These are phyloP conservation scores for Phytophthora citricola DNA, from an alignment of 352 stramenopile species.

Conservation along the genomic window DNA sequence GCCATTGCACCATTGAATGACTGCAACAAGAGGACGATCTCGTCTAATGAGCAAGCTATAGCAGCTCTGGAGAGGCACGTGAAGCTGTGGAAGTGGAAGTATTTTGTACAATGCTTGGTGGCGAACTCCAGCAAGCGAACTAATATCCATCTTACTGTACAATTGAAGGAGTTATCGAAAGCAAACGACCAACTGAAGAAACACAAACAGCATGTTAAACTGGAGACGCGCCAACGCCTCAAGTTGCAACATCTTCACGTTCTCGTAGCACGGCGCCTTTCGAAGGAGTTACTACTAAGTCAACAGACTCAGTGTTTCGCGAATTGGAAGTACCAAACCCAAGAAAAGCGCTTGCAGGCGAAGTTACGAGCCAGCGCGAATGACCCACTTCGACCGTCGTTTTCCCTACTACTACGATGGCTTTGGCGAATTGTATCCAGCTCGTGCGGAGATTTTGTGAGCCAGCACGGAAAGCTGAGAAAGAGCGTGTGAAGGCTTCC, in stretches of 20 bases:
- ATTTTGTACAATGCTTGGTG: conserved; percentile 26
- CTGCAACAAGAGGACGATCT: background rate
- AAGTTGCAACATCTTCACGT: conserved; percentile 19
- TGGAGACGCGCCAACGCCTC: conserved; percentile 23
- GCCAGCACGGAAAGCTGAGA: conserved; percentile 19
- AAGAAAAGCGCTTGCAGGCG: conserved; percentile 9
- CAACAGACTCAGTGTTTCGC: conserved; percentile 24
- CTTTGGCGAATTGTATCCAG: conserved; percentile 53
- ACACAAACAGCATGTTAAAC: conserved; percentile 19
- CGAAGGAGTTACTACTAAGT: conserved; percentile 18
- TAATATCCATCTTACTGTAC: background rate
- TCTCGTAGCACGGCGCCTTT: conserved; percentile 14
- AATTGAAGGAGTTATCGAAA: conserved; percentile 12
- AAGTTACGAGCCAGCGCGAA: conserved; percentile 21
- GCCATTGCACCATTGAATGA: conserved; percentile 16
- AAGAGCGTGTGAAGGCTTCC: background rate
- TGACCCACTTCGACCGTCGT: conserved; percentile 13
- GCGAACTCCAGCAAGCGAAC: conserved; percentile 21
- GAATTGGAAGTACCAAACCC: conserved; percentile 24
- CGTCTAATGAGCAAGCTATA: background rate
- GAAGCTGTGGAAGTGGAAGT: conserved; percentile 45
- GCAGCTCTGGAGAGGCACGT: conserved; percentile 6
- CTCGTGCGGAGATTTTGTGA: conserved; percentile 56
- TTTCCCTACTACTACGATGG: conserved; percentile 41
- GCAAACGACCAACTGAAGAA: conserved; percentile 26